Percentiles rank a stretch among this genome's conserved stretches.
These are phyloP conservation scores for Kurtzmaniella quercitrusa DNA, from an alignment of 1,139 yeast genomes.

Conservation along the genomic window DNA sequence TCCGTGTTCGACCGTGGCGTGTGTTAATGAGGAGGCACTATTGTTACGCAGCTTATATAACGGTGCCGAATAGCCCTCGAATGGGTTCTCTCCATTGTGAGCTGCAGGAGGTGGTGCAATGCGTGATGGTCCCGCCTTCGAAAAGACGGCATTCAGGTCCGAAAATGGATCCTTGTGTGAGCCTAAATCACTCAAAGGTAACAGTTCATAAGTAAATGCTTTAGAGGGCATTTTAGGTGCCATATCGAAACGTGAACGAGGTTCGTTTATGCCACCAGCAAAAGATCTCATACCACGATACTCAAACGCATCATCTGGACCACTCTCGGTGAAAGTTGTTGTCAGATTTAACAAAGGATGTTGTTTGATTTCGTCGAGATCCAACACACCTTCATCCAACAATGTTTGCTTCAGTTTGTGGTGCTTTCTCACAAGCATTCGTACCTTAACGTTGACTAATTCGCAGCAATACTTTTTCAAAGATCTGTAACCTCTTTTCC, in stretches of 20 bases:
- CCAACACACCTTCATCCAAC: conserved; percentile 31
- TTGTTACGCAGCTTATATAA: neutral
- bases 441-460: conserved; percentile 53
- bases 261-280: neutral
- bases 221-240: neutral
- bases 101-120: neutral
- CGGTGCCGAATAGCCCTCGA: neutral
- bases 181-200: neutral
- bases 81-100: neutral
- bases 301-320: conserved; percentile 11
- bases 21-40: neutral
- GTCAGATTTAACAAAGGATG: conserved; percentile 22
- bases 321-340: conserved; percentile 2
- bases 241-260: neutral
- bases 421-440: conserved; percentile 44
- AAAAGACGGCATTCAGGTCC: neutral
- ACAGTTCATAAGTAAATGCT: conserved; percentile 1
- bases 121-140: neutral
- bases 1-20: neutral
- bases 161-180: neutral
- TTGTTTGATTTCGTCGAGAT: conserved; percentile 18
- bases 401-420: conserved; percentile 39
- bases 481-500: conserved; percentile 30
- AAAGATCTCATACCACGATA: conserved; percentile 3
- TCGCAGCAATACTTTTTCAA: conserved; percentile 58